Evolutionary conservation across 1,139 yeast species (phyloP), one percentile per base, ranked within the genome.

Genomic region (Magnusiomyces tetraspermus): DNA sequence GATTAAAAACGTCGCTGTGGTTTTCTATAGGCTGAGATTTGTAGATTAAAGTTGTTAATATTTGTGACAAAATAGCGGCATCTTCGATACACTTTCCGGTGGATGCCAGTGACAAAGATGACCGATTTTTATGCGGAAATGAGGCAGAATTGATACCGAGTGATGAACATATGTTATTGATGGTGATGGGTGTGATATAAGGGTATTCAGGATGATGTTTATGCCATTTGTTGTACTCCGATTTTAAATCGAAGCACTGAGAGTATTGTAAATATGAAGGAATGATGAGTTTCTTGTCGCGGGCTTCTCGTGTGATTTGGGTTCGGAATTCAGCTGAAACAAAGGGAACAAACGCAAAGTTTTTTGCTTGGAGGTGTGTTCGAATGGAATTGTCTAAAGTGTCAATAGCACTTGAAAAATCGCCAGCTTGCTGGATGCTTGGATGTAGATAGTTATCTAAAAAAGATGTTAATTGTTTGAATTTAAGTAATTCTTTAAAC

Each of bases 211-310:
- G 84, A 57, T 77, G 79, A 61, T 80, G 81, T 10, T 74, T 71
- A 65, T 82, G 85, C 88, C 89, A 85, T 61, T 81, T 82, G 43
- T 76, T 66, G 64, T 77, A 87, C 67, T 89, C 97, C 55, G 76
- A 78, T 61, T 79, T 77, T 56, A 90, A 70, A 66, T 88, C 96
- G 69, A 86, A 88, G 28, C 85, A 76, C 46, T 82, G 74, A 1
- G 96, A 88, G 59, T 82, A 83, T 64, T 83, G 87, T 57, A 90
- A 71, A 63, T 83, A 87, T 2, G 78, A 73, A 0, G 97, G 96
- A 55, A 90, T 73, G 2, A 73, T 77, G 53, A 85, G 80, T 15
- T 79, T 76, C 64, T 85, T 82, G 65, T 87, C 95, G 43, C 87
- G 74, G 10, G 95, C 88, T 65, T 87, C 95, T 49, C 95, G 75